A percentile compares a stretch with the other conserved stretches of the same genome.
phyloP scores from a whole-genome alignment of 2,329 filamentous ascomycete species.

The Drechslerella dactyloides region DNA sequence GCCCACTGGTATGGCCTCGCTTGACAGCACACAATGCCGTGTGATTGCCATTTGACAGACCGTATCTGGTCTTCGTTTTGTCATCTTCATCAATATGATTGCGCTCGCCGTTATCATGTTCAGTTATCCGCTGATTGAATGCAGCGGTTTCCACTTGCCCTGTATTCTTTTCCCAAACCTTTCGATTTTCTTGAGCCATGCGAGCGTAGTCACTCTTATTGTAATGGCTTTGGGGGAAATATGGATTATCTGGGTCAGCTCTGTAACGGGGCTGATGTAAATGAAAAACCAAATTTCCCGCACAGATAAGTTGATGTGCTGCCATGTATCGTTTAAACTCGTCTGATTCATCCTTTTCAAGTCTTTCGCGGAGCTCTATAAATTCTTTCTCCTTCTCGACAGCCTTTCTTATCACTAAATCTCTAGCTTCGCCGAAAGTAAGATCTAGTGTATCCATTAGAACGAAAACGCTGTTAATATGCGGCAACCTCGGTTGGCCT shows the following conservation, averaged over 20 bases:
- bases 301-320: constrained; percentile 9
- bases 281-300: constrained; percentile 14
- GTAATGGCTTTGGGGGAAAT: constrained; percentile 18
- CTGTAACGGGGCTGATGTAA: constrained; percentile 4
- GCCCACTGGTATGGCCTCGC: background rate
- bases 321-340: constrained; percentile 15
- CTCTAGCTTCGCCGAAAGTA: constrained; percentile 12
- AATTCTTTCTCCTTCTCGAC: constrained; percentile 18
- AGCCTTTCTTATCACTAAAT: constrained; percentile 5
- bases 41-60: background rate
- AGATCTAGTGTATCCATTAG: constrained; percentile 27
- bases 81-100: background rate
- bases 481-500: background rate
- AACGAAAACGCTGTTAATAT: constrained; percentile 9
- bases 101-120: background rate
- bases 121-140: background rate
- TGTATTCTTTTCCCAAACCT: constrained; percentile 14
- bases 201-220: constrained; percentile 16
- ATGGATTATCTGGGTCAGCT: constrained; percentile 12
- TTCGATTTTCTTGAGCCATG: constrained; percentile 2
- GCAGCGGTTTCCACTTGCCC: background rate
- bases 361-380: constrained; percentile 1
- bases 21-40: background rate
- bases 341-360: constrained; percentile 7
- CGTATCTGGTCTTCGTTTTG: background rate